These are phyloP conservation scores for Aspergillus neoniger DNA, from an alignment of 2,329 filamentous ascomycete genomes.

Conservation along the genomic window DNA sequence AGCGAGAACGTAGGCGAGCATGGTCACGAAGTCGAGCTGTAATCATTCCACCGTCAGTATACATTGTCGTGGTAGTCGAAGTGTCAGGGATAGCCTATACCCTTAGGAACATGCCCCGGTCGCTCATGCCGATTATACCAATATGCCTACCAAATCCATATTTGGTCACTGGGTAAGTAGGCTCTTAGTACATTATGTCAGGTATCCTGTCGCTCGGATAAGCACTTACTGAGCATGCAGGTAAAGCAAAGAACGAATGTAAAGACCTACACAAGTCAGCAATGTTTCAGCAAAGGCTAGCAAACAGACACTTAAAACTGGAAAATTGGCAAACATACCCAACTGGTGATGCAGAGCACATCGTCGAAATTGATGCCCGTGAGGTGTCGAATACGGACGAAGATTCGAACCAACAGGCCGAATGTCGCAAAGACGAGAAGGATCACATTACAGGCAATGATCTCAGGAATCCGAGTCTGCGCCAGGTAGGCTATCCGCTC, in stretches of 20 bases:
- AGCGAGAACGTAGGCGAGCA: conserved; percentile 29
- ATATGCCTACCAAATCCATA: conserved; percentile 26
- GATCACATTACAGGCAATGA: conserved; percentile 21
- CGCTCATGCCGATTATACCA: conserved; percentile 9
- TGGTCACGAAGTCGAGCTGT: conserved; percentile 24
- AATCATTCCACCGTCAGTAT: neutral
- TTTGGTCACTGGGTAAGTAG: conserved; percentile 19
- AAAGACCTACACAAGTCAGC: conserved; percentile 11
- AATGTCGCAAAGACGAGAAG: conserved; percentile 13
- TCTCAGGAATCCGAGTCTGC: conserved; percentile 11
- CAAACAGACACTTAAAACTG: too few species aligned
- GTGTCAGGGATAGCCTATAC: conserved; percentile 6
- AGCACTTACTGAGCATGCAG: conserved; percentile 11
- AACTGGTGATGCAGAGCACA: conserved; percentile 19
- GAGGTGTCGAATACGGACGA: conserved; percentile 19
- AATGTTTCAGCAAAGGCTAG: neutral
- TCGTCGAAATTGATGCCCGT: conserved; percentile 21
- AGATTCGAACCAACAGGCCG: conserved; percentile 19
- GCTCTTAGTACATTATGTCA: neutral
- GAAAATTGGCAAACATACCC: conserved; percentile 9
- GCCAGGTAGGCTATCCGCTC: conserved; percentile 15
- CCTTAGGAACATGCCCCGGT: conserved; percentile 21
- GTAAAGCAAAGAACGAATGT: conserved; percentile 15
- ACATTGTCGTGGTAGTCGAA: neutral
- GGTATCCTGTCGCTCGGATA: neutral